These are phyloP conservation scores for Salvia splendens DNA, from an alignment of 257 asterid species.

Conservation along the genomic window DNA sequence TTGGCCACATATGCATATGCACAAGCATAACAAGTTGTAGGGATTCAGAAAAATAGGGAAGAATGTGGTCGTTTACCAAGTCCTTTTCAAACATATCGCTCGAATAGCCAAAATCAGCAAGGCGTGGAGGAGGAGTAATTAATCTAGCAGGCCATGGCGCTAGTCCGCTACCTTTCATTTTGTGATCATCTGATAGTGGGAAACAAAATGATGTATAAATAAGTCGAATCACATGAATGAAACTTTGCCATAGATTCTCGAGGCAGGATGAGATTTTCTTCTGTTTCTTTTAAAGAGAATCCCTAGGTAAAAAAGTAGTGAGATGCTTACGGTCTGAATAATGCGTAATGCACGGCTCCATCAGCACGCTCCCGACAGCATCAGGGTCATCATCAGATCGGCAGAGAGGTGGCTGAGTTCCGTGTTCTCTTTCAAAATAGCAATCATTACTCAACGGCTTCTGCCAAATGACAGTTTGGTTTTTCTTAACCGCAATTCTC, in stretches of 20 bases:
- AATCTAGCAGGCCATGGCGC: conserved; percentile 96
- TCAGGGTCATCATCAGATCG: conserved; percentile 89
- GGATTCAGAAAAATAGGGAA: background rate
- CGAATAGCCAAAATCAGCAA: conserved; percentile 95
- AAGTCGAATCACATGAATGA: background rate
- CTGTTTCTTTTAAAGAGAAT: no score
- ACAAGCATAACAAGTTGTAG: background rate
- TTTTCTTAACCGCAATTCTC: conserved; percentile 74
- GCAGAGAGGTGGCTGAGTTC: conserved; percentile 91
- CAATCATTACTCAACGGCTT: conserved; percentile 87
- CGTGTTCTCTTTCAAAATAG: conserved; percentile 69
- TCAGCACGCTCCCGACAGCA: conserved; percentile 77
- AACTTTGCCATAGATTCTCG: no score
- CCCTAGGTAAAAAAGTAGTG: background rate
- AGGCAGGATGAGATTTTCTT: no score
- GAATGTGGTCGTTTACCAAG: conserved; percentile 52
- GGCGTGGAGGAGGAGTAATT: conserved; percentile 90
- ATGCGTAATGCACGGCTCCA: conserved; percentile 91
- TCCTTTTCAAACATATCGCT: conserved; percentile 84
- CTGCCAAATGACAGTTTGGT: conserved; percentile 93
- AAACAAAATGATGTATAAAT: conserved; percentile 7
- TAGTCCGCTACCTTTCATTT: conserved; percentile 74
- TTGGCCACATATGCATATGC: no score
- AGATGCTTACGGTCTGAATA: conserved; percentile 86
- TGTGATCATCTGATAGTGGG: conserved; percentile 74